Conservation (phyloP, 208 protist species). For the Trypanosoma boissoni region DNA sequence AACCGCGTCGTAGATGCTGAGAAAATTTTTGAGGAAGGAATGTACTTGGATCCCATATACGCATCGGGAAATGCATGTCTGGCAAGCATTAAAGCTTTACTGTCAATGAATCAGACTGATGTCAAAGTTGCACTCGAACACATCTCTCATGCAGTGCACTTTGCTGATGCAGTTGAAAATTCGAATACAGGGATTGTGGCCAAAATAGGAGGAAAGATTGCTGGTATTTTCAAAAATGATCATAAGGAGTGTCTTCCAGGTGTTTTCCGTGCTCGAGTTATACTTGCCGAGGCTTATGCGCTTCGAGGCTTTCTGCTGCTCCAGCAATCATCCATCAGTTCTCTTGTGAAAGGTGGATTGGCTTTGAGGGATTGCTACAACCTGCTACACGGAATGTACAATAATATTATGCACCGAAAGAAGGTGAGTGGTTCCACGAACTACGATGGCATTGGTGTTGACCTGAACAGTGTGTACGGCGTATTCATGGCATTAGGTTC, state of each 20-base stretch:
- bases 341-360: slow-evolving; percentile 44
- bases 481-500: slow-evolving; percentile 46
- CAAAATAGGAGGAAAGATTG: slow-evolving; percentile 30
- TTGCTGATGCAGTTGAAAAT: slow-evolving; percentile 34
- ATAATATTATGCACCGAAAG: slow-evolving; percentile 35
- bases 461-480: slow-evolving; percentile 55
- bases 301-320: slow-evolving; percentile 46
- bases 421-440: slow-evolving; percentile 19
- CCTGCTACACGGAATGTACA: slow-evolving; percentile 30
- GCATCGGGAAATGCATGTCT: slow-evolving; percentile 37
- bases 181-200: slow-evolving; percentile 20
- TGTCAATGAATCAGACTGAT: slow-evolving; percentile 59
- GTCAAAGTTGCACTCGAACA: slow-evolving; percentile 31
- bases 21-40: slow-evolving; percentile 27
- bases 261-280: slow-evolving; percentile 56
- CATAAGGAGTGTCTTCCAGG: slow-evolving; percentile 11
- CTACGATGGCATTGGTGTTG: slow-evolving; percentile 36
- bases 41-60: slow-evolving; percentile 33
- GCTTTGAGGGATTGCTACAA: slow-evolving; percentile 43
- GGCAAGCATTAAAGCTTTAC: slow-evolving; percentile 33
- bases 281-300: slow-evolving; percentile 40
- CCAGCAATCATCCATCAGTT: slow-evolving; percentile 33
- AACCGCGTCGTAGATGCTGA: slow-evolving; percentile 58
- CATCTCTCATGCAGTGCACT: slow-evolving; percentile 31
- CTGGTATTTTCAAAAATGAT: not conserved